Percentiles rank a stretch among this genome's conserved stretches.
phyloP scores from a whole-genome alignment of 192 early-diverging fungal genomes.

The Rhizophlyctis rosea region DNA sequence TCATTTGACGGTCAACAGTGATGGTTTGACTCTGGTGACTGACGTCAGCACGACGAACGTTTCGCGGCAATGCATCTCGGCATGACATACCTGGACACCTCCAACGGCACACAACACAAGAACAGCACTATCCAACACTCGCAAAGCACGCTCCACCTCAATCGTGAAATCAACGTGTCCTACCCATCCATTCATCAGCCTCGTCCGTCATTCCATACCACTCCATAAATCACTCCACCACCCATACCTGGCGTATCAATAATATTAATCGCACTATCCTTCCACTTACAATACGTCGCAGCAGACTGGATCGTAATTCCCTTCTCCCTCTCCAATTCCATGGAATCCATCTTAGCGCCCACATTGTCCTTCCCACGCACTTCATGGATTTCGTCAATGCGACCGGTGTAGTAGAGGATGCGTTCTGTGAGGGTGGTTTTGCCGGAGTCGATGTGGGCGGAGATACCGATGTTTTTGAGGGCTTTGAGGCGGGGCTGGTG shows the following conservation, averaged over 20 bases:
- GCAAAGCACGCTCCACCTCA: constrained; percentile 88
- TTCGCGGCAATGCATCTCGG: constrained; percentile 4
- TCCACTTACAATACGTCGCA: constrained; percentile 79
- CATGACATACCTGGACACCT: constrained; percentile 73
- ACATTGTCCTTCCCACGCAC: constrained; percentile 76
- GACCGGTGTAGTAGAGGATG: constrained; percentile 97
- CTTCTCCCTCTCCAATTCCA: constrained; percentile 97
- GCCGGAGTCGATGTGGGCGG: constrained; percentile 95
- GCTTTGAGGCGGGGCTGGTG: constrained; percentile 30
- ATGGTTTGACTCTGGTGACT: constrained; percentile 93
- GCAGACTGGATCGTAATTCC: constrained; percentile 97
- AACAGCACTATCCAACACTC: constrained; percentile 93
- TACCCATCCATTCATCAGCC: constrained; percentile 11
- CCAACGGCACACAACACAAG: constrained; percentile 91
- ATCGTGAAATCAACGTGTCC: constrained; percentile 98
- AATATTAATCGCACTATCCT: constrained; percentile 72
- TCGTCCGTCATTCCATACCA: no score
- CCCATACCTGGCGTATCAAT: constrained; percentile 89
- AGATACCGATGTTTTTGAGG: constrained; percentile 50
- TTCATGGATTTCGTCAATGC: constrained; percentile 81
- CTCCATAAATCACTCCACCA: no score
- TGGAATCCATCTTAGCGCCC: constrained; percentile 99
- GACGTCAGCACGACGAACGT: constrained; percentile 10
- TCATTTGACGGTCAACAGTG: constrained; percentile 80
- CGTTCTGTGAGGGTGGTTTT: constrained; percentile 95